Conservation (phyloP, 345 rosid genomes). For the Euphorbia peplus region DNA sequence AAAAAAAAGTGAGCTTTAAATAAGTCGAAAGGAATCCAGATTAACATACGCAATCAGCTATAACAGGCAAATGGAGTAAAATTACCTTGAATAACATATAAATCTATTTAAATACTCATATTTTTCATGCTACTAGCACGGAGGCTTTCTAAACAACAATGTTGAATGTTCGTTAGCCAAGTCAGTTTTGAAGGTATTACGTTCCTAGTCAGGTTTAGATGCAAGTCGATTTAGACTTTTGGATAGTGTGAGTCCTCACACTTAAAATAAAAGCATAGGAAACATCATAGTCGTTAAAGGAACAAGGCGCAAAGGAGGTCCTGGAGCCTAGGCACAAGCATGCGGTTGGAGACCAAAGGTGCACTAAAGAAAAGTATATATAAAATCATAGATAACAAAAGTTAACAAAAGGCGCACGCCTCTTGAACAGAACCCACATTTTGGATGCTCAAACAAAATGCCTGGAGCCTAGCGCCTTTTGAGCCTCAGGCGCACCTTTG, state of each 20-base stretch:
- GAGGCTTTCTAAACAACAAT: neutral
- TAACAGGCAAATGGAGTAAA: neutral
- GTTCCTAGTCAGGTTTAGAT: neutral
- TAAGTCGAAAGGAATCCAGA: neutral
- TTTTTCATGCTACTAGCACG: neutral
- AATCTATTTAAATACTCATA: neutral
- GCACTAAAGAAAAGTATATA: too few relatives aligned
- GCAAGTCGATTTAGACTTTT: neutral
- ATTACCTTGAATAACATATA: neutral
- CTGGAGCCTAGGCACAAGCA: too few relatives aligned
- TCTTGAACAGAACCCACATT: too few relatives aligned
- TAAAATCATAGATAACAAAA: too few relatives aligned
- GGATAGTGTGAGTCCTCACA: neutral
- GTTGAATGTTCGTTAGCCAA: neutral
- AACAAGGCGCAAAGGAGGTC: too few relatives aligned
- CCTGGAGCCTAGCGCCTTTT: too few relatives aligned
- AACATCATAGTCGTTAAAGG: too few relatives aligned
- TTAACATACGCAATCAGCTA: neutral
- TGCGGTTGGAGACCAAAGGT: too few relatives aligned
- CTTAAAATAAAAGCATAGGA: neutral
- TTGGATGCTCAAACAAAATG: too few relatives aligned
- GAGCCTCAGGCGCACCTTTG: too few relatives aligned
- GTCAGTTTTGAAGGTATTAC: neutral
- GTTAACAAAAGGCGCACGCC: too few relatives aligned
- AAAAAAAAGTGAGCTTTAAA: neutral